Base-by-base conservation (phyloP, 225 moss, liverwort and hornwort genomes). In the Rhytidiadelphus loreus region DNA sequence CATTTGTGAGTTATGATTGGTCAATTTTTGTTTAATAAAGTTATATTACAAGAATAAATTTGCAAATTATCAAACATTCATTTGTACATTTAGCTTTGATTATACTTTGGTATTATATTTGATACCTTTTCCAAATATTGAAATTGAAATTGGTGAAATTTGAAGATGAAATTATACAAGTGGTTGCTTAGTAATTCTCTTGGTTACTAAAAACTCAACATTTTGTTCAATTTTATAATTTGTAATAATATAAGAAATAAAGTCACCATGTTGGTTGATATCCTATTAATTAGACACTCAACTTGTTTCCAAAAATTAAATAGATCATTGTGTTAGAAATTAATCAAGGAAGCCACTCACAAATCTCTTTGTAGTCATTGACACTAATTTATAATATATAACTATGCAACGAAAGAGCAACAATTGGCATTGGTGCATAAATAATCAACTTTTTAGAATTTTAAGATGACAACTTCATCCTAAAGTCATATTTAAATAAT, bases 331-430 rank as follows among this genome's bases (percentile, higher is more conserved):
- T 20, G 1, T 35, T 76, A 52, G 52, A 76, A 50, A 52, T 76
- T 6, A 77, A 35, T 52, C 9, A 77, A 0, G 23, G 3, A 23
- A 6, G 5, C 8, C 5, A 35, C 2, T 22, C 3, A 23, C 13
- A 4, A 76, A 35, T 35, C 1, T 3, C 1, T 53, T 22, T 35
- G 3, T 14, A 13, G 13, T 23, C 13, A 35, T 14, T 53, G 37
- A 5, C 2, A 35, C 23, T 77, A 53, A 23, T 37, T 53, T 53
- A 53, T 53, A 9, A 50, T 52, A 48, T 22, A 5, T 33, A 8
- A 22, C 0, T 1, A 13, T 0, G 0, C 0, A 33, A 0, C 14
- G 14, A 35, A 76, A 52, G 22, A 76, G 9, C 3, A 77, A 35
- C 23, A 15, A 23, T 37, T 53, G 53, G 15, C 23, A 77, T 77